Conservation (phyloP, 805 yeast species). For the Teunomyces aglyptinius region DNA sequence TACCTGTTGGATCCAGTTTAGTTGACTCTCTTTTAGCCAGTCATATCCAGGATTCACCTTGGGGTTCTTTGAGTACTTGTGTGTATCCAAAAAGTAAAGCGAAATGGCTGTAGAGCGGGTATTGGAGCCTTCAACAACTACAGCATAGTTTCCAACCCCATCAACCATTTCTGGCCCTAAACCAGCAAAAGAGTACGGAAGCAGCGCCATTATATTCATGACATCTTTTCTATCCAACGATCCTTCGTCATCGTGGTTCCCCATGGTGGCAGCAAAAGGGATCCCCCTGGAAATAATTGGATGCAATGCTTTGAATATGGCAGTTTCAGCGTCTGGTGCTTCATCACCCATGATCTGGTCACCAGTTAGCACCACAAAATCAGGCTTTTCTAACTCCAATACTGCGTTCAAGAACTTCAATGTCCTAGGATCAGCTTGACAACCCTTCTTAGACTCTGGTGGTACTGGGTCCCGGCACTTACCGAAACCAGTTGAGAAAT, state of each 20-base stretch:
- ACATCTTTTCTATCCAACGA: constrained; percentile 57
- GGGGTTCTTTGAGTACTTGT: constrained; percentile 67
- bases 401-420: constrained; percentile 57
- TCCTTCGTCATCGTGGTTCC: constrained; percentile 95
- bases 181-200: constrained; percentile 69
- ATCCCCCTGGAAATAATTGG: constrained; percentile 67
- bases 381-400: constrained; percentile 75
- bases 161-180: constrained; percentile 65
- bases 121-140: constrained; percentile 47
- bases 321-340: constrained; percentile 78
- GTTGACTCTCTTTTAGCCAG: constrained; percentile 72
- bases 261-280: constrained; percentile 84
- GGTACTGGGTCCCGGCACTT: constrained; percentile 75
- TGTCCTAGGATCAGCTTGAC: constrained; percentile 81
- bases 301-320: constrained; percentile 70
- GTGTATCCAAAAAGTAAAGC: constrained; percentile 81
- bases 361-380: constrained; percentile 83
- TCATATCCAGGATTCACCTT: constrained; percentile 78
- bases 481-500: constrained; percentile 83
- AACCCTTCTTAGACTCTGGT: constrained; percentile 41
- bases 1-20: constrained; percentile 50
- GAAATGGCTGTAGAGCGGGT: constrained; percentile 45
- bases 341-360: constrained; percentile 85
- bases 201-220: constrained; percentile 50
- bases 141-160: constrained; percentile 83